phyloP scores from a whole-genome alignment of 306 rosid species.

The Betula pendula region DNA sequence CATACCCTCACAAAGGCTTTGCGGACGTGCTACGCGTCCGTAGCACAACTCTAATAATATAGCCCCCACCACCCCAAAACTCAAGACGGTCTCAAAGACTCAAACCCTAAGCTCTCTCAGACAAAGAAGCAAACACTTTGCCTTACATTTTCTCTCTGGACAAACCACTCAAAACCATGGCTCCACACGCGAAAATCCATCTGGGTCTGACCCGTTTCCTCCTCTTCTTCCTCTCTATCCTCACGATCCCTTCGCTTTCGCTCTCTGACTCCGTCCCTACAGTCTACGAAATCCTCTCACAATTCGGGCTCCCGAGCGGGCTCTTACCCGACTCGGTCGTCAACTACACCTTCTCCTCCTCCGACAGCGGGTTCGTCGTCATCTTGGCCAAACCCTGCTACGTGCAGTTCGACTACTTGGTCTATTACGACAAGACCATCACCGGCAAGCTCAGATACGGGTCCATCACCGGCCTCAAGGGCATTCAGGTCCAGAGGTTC shows the following conservation, averaged over 20 bases:
- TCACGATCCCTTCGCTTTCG: constrained; percentile 11
- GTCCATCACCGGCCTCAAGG: constrained; percentile 66
- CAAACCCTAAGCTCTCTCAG: neutral
- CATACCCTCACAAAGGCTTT: too few relatives aligned
- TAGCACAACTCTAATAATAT: too few relatives aligned
- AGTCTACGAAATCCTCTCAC: constrained; percentile 70
- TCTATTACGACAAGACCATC: constrained; percentile 64
- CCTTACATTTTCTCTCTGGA: neutral
- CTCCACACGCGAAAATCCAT: constrained; percentile 26
- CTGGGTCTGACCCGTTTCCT: constrained; percentile 22
- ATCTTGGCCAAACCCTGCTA: constrained; percentile 61
- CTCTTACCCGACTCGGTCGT: constrained; percentile 68
- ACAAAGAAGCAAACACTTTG: neutral
- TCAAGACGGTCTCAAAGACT: too few relatives aligned
- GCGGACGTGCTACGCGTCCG: too few relatives aligned
- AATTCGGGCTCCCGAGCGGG: constrained; percentile 78
- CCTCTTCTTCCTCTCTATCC: constrained; percentile 23
- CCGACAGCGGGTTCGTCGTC: constrained; percentile 70
- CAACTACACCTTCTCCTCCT: constrained; percentile 48
- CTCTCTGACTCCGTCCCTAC: constrained; percentile 20
- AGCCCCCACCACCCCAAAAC: too few relatives aligned
- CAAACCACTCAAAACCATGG: constrained; percentile 32
- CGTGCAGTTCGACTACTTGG: constrained; percentile 67
- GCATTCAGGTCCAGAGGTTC: constrained; percentile 71
- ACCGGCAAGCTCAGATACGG: constrained; percentile 76